Conservation (phyloP, 1,139 yeast genomes). For the Scheffersomyces quercinus region DNA sequence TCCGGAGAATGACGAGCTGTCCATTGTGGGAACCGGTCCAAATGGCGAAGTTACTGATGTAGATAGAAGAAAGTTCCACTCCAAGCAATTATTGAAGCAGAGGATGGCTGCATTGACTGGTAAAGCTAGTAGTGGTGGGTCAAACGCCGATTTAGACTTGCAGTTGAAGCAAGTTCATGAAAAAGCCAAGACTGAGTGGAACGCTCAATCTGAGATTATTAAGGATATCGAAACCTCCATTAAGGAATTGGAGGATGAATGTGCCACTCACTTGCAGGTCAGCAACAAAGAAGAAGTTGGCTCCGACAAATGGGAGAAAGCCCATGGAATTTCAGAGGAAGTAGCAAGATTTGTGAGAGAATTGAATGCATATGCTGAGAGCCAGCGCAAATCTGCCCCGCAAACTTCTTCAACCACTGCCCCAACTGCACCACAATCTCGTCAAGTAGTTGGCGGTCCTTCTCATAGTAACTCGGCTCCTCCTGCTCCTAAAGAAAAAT, state of each 20-base stretch:
- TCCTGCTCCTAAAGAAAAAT: slow-evolving; percentile 12
- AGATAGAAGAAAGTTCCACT: slow-evolving; percentile 76
- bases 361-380: slow-evolving; percentile 32
- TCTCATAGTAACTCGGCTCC: slow-evolving; percentile 8
- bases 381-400: not conserved
- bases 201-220: slow-evolving; percentile 57
- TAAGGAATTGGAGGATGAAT: slow-evolving; percentile 66
- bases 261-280: slow-evolving; percentile 47
- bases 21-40: slow-evolving; percentile 77
- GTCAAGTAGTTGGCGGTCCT: slow-evolving; percentile 3
- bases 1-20: slow-evolving; percentile 50
- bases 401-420: slow-evolving; percentile 1
- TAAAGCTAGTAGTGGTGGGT: slow-evolving; percentile 37
- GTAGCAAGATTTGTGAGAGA: slow-evolving; percentile 65
- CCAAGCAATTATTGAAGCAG: slow-evolving; percentile 74
- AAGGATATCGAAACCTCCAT: slow-evolving; percentile 76
- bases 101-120: slow-evolving; percentile 95
- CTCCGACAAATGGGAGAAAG: slow-evolving; percentile 79
- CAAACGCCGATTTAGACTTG: slow-evolving; percentile 53
- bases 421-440: slow-evolving; percentile 5
- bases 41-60: slow-evolving; percentile 81
- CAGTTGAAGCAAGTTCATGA: slow-evolving; percentile 57
- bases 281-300: slow-evolving; percentile 53
- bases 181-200: slow-evolving; percentile 55
- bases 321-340: slow-evolving; percentile 66